phyloP scores from a whole-genome alignment of 2,329 filamentous ascomycete species.

The Orbilia quercus region DNA sequence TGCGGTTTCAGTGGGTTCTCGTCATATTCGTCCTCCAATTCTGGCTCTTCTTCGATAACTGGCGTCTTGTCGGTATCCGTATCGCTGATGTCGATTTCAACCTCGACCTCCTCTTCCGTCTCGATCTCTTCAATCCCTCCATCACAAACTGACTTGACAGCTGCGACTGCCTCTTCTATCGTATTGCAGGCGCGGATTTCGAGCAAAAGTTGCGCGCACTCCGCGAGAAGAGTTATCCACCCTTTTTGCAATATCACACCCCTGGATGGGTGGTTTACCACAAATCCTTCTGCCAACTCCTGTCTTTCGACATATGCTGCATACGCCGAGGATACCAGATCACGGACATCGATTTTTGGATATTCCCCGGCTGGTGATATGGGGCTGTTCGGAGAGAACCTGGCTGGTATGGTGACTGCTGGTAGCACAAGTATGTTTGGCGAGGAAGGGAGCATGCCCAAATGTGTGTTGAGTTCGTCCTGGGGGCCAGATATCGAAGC shows the following conservation, averaged over 20 bases:
- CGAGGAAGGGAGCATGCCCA: constrained; percentile 54
- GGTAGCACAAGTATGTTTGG: constrained; percentile 55
- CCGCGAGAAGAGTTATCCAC: constrained; percentile 50
- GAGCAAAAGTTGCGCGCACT: constrained; percentile 45
- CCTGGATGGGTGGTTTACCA: constrained; percentile 52
- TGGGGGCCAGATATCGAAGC: constrained; percentile 54
- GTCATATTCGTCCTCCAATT: constrained; percentile 47
- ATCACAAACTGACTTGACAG: constrained; percentile 50
- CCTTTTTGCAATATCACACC: constrained; percentile 54
- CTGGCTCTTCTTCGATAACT: constrained; percentile 51
- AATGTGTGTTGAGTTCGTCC: constrained; percentile 54
- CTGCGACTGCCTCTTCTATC: constrained; percentile 43
- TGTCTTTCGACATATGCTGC: constrained; percentile 47
- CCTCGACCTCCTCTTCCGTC: constrained; percentile 51
- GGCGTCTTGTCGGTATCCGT: constrained; percentile 54
- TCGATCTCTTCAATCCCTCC: constrained; percentile 52
- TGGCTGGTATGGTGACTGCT: constrained; percentile 38
- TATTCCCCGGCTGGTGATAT: constrained; percentile 44
- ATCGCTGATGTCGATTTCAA: constrained; percentile 55
- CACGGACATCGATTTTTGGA: constrained; percentile 43
- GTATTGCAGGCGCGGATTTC: constrained; percentile 32
- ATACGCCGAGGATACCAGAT: constrained; percentile 45
- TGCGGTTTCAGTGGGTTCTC: constrained; percentile 46
- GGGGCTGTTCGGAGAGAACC: constrained; percentile 37
- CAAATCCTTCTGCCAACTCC: constrained; percentile 51